phyloP scores from a whole-genome alignment of 306 rosid genomes.

The Quercus rubra region DNA sequence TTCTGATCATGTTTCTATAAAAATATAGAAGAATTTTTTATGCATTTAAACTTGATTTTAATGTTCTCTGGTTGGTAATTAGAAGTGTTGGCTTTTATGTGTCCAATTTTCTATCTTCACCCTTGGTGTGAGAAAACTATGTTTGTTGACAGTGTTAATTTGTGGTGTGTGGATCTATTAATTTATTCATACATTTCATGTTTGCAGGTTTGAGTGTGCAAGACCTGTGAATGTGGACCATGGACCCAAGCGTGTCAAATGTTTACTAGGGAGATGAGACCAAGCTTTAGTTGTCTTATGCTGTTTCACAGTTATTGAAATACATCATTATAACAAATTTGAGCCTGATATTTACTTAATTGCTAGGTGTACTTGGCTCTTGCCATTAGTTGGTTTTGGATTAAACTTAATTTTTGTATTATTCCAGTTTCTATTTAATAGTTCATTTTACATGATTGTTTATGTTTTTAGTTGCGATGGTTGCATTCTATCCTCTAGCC shows the following conservation, averaged over 20 bases:
- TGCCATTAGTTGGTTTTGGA: background rate
- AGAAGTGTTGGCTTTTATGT: no score
- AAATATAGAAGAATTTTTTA: no score
- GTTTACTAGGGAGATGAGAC: background rate
- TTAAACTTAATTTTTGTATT: background rate
- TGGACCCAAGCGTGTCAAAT: background rate
- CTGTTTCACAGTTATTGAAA: background rate
- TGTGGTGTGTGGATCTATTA: no score
- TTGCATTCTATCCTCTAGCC: no score
- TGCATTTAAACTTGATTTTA: no score
- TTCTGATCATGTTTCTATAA: no score
- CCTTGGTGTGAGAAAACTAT: no score
- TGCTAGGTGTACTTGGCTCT: background rate
- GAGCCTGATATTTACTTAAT: background rate
- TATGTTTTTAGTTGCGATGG: no score
- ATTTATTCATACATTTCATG: background rate
- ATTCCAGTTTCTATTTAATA: background rate
- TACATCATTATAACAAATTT: background rate
- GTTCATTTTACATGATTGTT: background rate
- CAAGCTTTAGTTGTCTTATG: background rate
- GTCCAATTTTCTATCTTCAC: no score
- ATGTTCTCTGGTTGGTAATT: no score
- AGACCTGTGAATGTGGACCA: conserved; percentile 24
- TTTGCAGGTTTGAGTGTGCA: conserved; percentile 42
- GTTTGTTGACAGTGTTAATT: no score